Evolutionary conservation across 805 yeast genomes (phyloP), one percentile per base, ranked within the genome.

Genomic region (Metschnikowia colocasiae): DNA sequence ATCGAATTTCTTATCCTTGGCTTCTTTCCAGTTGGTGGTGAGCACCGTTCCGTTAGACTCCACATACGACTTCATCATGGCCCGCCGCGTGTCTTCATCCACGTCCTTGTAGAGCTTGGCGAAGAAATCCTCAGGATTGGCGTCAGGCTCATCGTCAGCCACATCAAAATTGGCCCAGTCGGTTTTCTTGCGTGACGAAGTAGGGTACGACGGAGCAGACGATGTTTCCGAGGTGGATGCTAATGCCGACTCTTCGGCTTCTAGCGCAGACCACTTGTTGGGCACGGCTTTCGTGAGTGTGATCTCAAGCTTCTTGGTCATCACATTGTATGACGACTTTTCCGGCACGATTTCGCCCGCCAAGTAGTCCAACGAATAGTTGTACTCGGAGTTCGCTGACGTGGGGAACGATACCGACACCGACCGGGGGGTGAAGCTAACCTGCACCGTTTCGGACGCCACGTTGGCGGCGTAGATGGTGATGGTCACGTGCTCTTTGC

Each of bases 41-140:
- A 94, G 71, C 1, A 95, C 81, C 0, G 99, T 94, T 18, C 99
- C 99, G 57, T 87, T 85, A 56, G 96, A 87, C 66, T 94, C 97
- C n/a, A 81, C 74, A 59, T 79, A 94, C 45, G 96, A 87, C 69
- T 94, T 94, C 95, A 88, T 85, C 98, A 94, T 94, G 1, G 99
- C 99, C 43, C 95, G 74, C 55, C 73, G 74, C 1, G 95, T 84
- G 58, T 94, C 97, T 6, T 86, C 94, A 61, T 90, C 95, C 0
- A 95, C 92, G 53, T 78, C 82, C 23, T 76, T 75, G 67, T 85
- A 94, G 9, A 94, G 60, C 53, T 81, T 74, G 56, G 81, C 78
- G 69, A 94, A 94, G 58, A 94, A 91, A 1, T 74, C 82, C 50
- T 81, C 80, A 2, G 81, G 80, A 20, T 76, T 79, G 1, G 42